These are phyloP conservation scores for Fraxinus excelsior DNA, from an alignment of 257 asterid species.

Conservation along the genomic window DNA sequence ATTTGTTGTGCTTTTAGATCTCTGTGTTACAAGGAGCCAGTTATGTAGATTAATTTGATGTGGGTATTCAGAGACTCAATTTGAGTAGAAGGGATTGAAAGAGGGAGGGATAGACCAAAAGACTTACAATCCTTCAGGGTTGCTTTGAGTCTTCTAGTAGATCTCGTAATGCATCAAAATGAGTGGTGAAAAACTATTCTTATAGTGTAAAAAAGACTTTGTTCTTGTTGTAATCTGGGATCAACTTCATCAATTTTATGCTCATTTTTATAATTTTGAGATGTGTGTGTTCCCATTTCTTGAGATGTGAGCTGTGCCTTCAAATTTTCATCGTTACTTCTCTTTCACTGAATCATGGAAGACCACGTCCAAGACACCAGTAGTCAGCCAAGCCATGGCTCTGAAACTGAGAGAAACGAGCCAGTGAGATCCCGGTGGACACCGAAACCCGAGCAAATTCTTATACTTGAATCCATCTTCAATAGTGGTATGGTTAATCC, in stretches of 20 bases:
- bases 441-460: too few relatives aligned
- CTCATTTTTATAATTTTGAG: too few relatives aligned
- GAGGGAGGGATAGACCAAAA: background rate
- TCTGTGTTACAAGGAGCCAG: background rate
- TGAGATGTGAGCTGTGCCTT: too few relatives aligned
- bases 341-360: too few relatives aligned
- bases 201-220: background rate
- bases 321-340: too few relatives aligned
- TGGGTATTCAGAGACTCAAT: background rate
- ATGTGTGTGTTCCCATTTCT: too few relatives aligned
- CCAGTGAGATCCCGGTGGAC: too few relatives aligned
- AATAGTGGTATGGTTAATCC: too few relatives aligned
- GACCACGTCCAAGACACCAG: too few relatives aligned
- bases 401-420: too few relatives aligned
- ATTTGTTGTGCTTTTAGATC: background rate
- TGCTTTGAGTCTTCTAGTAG: background rate
- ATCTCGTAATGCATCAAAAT: background rate
- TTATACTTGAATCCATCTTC: too few relatives aligned
- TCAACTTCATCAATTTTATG: background rate
- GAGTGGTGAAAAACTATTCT: background rate
- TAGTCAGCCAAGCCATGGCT: too few relatives aligned
- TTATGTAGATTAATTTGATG: background rate
- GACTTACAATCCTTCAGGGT: background rate
- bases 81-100: background rate
- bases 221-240: background rate